Conservation (phyloP, 306 rosid genomes). For the Pyrus betulifolia region DNA sequence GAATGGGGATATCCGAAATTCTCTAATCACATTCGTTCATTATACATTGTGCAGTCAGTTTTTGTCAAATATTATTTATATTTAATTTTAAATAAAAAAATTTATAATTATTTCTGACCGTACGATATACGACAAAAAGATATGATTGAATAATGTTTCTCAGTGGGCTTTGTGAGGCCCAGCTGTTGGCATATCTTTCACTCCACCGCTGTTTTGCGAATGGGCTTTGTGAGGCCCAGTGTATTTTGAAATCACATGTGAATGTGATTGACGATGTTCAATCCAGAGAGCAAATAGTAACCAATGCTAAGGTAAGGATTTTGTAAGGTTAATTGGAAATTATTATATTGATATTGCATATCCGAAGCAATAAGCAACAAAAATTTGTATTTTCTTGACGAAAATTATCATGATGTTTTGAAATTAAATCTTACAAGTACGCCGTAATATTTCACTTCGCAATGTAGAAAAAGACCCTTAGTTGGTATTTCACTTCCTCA, state of each 20-base stretch:
- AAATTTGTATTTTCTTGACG: neutral
- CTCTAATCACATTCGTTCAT: too few species aligned
- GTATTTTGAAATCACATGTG: conserved; percentile 59
- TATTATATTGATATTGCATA: neutral
- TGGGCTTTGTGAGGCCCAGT: neutral
- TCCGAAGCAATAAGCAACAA: neutral
- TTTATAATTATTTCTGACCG: too few species aligned
- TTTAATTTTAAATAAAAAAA: too few species aligned
- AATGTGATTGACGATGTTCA: conserved; percentile 44
- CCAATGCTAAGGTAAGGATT: conserved; percentile 60
- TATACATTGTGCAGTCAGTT: accelerated
- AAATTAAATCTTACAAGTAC: neutral
- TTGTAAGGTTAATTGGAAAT: neutral
- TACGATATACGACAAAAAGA: accelerated
- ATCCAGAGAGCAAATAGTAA: conserved; percentile 57
- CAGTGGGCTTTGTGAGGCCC: too few species aligned
- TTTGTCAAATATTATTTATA: too few species aligned
- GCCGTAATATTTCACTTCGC: too few species aligned
- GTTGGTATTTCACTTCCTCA: too few species aligned
- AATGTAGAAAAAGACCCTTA: neutral
- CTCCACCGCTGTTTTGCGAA: too few species aligned
- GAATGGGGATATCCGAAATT: too few species aligned
- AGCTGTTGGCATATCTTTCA: neutral
- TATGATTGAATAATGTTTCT: too few species aligned
- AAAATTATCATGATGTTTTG: neutral